These are phyloP conservation scores for Camellia oleifera DNA, from an alignment of 179 eudicot species.

Conservation along the genomic window DNA sequence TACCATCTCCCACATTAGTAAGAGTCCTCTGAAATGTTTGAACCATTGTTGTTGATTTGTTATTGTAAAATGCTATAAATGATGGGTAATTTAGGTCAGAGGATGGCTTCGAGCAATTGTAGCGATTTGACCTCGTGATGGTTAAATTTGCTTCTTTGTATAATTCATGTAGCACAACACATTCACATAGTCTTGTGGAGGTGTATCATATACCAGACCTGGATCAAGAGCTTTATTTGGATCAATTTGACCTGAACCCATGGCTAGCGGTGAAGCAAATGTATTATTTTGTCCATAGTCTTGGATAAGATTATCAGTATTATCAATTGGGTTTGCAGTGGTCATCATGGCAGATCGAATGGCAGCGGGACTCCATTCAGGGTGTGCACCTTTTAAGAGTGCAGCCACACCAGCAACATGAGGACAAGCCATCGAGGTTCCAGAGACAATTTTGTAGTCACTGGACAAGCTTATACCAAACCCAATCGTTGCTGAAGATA, in stretches of 20 bases:
- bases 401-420: conserved; percentile 75
- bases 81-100: conserved; percentile 56
- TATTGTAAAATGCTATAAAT: conserved; percentile 31
- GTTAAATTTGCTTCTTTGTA: conserved; percentile 39
- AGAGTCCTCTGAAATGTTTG: conserved; percentile 39
- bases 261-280: conserved; percentile 45
- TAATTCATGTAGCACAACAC: conserved; percentile 50
- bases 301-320: conserved; percentile 28
- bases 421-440: conserved; percentile 81
- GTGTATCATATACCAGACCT: conserved; percentile 52
- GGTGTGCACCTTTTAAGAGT: conserved; percentile 53
- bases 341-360: conserved; percentile 79
- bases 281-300: conserved; percentile 16
- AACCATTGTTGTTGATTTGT: conserved; percentile 11
- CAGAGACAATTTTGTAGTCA: conserved; percentile 42
- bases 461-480: conserved; percentile 25
- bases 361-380: conserved; percentile 61
- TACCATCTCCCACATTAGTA: conserved; percentile 34
- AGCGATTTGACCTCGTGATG: conserved; percentile 22
- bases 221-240: conserved; percentile 68
- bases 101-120: conserved; percentile 34
- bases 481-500: conserved; percentile 25
- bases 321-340: conserved; percentile 51
- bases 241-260: conserved; percentile 61
- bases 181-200: conserved; percentile 48